Conservation (phyloP, 2,329 filamentous ascomycete genomes). For the Clonostachys byssicola region DNA sequence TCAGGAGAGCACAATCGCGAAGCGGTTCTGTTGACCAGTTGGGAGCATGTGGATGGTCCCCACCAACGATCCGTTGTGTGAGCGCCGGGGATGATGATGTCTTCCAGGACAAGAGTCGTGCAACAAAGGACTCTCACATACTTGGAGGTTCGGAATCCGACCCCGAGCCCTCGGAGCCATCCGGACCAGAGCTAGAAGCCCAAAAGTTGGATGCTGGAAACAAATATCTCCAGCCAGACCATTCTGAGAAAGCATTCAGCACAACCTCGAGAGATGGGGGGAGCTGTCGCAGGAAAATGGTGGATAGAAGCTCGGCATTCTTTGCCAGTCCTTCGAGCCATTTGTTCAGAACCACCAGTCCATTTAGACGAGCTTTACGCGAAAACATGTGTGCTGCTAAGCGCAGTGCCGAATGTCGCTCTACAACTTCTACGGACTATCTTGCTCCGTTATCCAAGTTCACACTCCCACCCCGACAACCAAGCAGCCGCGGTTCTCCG, state of each 20-base stretch:
- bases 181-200: neutral
- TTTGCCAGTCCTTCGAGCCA: slow-evolving; percentile 47
- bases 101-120: slow-evolving; percentile 12
- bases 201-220: no score
- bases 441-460: slow-evolving; percentile 32
- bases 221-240: no score
- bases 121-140: neutral
- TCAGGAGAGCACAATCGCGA: slow-evolving; percentile 5
- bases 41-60: slow-evolving; percentile 8
- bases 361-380: slow-evolving; percentile 48
- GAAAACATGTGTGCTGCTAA: slow-evolving; percentile 35
- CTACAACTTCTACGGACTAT: slow-evolving; percentile 18
- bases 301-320: slow-evolving; percentile 36
- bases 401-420: slow-evolving; percentile 2
- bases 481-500: slow-evolving; percentile 33
- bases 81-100: slow-evolving; percentile 23
- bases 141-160: no score
- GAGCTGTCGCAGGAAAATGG: neutral
- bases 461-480: slow-evolving; percentile 31
- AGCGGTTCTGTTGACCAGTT: slow-evolving; percentile 8
- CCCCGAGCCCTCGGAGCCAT: neutral
- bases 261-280: neutral
- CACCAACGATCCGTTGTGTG: slow-evolving; percentile 25
- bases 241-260: neutral
- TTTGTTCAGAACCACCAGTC: slow-evolving; percentile 49